Evolutionary conservation across 495 filamentous ascomycete species (phyloP), one percentile per base, ranked within the genome.

Genomic region (Evansstolkia leycettana): DNA sequence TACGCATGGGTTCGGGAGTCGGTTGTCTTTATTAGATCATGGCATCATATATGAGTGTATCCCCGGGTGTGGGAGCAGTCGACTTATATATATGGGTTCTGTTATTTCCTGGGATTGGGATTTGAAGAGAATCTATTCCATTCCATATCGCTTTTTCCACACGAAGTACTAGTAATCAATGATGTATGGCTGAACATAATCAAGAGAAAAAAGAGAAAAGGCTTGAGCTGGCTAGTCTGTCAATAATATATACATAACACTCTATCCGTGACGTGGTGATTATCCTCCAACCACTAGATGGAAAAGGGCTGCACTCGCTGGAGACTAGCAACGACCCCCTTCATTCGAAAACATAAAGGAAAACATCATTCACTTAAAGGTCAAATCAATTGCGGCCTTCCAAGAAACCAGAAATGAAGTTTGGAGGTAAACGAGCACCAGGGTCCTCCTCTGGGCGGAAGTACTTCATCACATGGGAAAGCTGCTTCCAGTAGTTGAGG

Each of bases 401-500:
- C 52, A 96, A 67, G 70, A 98, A 98, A 19, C 86, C 85, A 41
- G 72, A 69, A 62, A 98, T 86, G 63, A 98, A 96, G 59, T 75
- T 85, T 38, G 72, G 66, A 18, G 90, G 90, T 58, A 94, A 61
- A 45, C 72, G 73, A 39, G 81, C 80, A 41, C 70, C 76, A 16
- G 76, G 72, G 43, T 93, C 84, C 57, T 94, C 87, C 58, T 94
- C 85, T 54, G 76, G 67, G 48, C 85, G 74, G 72, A 95, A 98
- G 64, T 92, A 98, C 52, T 94, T 93, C 71, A 98, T 83, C 45
- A 98, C 75, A 55, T 98, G 90, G 31, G 83, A 81, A 34, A 89
- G 71, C 65, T 96, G 92, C 64, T 94, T 94, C 90, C 92, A 98
- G 74, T 80, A 98, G 63, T 96, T 98, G 67, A 96, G 73, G 24